These are phyloP conservation scores for Artemisia tridentata DNA, from an alignment of 129 eudicot species.

Conservation along the genomic window DNA sequence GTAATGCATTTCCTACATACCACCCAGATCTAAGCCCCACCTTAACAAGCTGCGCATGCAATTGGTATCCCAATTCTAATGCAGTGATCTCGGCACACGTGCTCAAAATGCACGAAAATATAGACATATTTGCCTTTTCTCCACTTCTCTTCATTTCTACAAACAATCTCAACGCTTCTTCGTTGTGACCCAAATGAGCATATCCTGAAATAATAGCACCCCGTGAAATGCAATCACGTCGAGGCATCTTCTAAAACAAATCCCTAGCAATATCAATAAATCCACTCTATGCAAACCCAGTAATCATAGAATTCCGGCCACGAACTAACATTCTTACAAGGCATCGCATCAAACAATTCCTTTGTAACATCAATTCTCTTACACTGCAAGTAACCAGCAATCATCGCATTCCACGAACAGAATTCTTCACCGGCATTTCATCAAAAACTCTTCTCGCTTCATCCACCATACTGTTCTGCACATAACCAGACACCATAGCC, in stretches of 20 bases:
- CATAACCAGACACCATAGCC: constrained; percentile 43
- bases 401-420: constrained; percentile 8
- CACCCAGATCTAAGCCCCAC: constrained; percentile 47
- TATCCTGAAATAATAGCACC: constrained; percentile 73
- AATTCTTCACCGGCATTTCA: constrained; percentile 3
- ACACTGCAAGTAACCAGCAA: constrained; percentile 10
- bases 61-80: constrained; percentile 64
- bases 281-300: constrained; percentile 24
- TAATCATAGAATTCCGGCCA: constrained; percentile 22
- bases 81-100: constrained; percentile 70
- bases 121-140: constrained; percentile 48
- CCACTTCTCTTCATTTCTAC: constrained; percentile 57
- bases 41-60: constrained; percentile 53
- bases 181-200: constrained; percentile 59
- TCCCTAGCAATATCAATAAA: constrained; percentile 43
- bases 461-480: constrained; percentile 53
- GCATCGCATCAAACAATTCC: constrained; percentile 23
- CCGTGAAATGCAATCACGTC: constrained; percentile 69
- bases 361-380: constrained; percentile 33
- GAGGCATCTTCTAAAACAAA: constrained; percentile 56
- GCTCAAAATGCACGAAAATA: constrained; percentile 60
- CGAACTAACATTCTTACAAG: constrained; percentile 16
- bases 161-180: constrained; percentile 54
- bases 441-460: constrained; percentile 23
- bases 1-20: constrained; percentile 41